Percentiles rank a stretch among this genome's conserved stretches.
Conservation (phyloP, 371 early-diverging fungal species). For the Dichotomocladium elegans region DNA sequence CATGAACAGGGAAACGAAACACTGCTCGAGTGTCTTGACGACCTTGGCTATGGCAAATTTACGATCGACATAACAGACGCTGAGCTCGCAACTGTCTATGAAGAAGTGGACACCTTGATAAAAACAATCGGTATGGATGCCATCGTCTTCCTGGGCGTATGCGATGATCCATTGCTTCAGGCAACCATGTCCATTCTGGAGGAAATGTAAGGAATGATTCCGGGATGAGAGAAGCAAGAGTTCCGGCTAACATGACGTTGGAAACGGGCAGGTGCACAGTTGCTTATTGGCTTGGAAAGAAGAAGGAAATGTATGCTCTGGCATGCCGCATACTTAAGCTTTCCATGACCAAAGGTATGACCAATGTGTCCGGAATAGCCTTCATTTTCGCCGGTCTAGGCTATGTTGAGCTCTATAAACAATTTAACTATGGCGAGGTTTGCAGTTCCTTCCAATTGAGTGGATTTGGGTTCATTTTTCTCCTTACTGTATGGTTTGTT, state of each 20-base stretch:
- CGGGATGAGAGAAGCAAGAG: not conserved
- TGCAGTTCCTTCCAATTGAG: not conserved
- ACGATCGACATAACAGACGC: slow-evolving; percentile 5
- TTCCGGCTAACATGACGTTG: not conserved
- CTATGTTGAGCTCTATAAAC: slow-evolving; percentile 20
- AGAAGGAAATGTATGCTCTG: slow-evolving; percentile 26
- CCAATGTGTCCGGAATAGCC: slow-evolving; percentile 20
- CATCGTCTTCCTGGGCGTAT: slow-evolving; percentile 9
- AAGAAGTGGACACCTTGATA: slow-evolving; percentile 9
- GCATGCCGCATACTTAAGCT: slow-evolving; percentile 24
- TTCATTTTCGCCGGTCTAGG: slow-evolving; percentile 26
- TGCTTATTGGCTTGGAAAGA: slow-evolving; percentile 34
- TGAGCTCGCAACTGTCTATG: slow-evolving; percentile 17
- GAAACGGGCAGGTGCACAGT: slow-evolving; percentile 17
- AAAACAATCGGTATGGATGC: slow-evolving; percentile 15
- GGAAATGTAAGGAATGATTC: slow-evolving; percentile 24
- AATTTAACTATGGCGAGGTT: slow-evolving; percentile 27
- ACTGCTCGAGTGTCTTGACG: slow-evolving; percentile 21
- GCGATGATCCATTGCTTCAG: slow-evolving; percentile 22
- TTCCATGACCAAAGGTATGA: slow-evolving; percentile 20
- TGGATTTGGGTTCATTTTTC: not conserved
- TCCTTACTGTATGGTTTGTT: not conserved
- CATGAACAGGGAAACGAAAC: slow-evolving; percentile 22
- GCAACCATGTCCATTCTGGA: slow-evolving; percentile 30
- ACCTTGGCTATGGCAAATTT: slow-evolving; percentile 14